phyloP scores from a whole-genome alignment of 129 eudicot genomes.

The Mikania micrantha region DNA sequence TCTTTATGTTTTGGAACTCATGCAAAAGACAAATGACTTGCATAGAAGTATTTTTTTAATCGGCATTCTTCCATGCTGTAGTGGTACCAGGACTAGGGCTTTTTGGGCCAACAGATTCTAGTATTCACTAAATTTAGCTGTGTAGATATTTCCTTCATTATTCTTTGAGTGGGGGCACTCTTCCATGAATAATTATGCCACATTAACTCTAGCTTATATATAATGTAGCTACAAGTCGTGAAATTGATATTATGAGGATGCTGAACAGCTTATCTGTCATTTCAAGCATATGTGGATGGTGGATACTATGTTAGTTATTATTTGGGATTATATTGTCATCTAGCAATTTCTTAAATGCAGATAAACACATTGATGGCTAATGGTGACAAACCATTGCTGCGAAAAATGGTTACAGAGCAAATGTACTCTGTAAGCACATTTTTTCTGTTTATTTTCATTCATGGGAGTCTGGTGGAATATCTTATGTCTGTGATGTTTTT shows the following conservation, averaged over 20 bases:
- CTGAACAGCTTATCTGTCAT: background rate
- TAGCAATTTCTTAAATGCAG: constrained; percentile 33
- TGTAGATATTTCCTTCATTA: background rate
- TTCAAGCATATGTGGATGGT: background rate
- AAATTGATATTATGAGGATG: background rate
- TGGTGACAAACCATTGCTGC: constrained; percentile 71
- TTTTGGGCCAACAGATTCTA: background rate
- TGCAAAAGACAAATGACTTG: background rate
- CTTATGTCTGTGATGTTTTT: constrained; percentile 10
- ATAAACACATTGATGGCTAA: constrained; percentile 66
- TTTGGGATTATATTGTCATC: background rate
- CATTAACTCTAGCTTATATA: background rate
- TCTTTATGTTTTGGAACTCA: background rate
- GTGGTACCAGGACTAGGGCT: background rate
- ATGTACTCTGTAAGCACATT: constrained; percentile 82
- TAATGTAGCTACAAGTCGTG: background rate
- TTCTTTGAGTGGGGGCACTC: background rate
- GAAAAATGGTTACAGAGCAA: constrained; percentile 80
- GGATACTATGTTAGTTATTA: background rate
- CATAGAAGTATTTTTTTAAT: background rate
- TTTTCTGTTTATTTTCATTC: constrained; percentile 13
- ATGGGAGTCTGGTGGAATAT: constrained; percentile 9
- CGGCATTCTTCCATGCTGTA: background rate
- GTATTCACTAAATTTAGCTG: background rate
- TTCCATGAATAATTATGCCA: background rate